A percentile compares a stretch with the other conserved stretches of the same genome.
Evolutionary conservation across 495 filamentous ascomycete genomes (phyloP).

Genomic region (Clohesyomyces aquaticus): DNA sequence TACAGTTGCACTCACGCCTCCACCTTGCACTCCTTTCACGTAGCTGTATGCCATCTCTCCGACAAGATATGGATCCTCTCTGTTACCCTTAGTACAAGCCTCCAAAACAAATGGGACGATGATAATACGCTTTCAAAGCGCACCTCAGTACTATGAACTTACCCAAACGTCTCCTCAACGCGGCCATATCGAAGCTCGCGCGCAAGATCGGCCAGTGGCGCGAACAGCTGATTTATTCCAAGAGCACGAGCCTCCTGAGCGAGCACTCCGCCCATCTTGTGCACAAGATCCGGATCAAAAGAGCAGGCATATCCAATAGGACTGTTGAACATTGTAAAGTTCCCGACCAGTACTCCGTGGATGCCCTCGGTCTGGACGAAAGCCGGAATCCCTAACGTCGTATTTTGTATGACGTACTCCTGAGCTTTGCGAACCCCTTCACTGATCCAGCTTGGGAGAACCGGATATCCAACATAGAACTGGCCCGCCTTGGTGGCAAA

Average conservation of each 20-base stretch:
- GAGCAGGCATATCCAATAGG: slow-evolving; percentile 71
- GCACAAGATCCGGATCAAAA: slow-evolving; percentile 59
- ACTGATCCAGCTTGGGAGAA: slow-evolving; percentile 64
- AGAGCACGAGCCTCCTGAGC: slow-evolving; percentile 64
- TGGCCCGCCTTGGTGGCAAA: slow-evolving; percentile 65
- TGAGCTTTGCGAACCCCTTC: slow-evolving; percentile 63
- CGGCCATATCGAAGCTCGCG: slow-evolving; percentile 70
- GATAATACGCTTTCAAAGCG: too few relatives aligned
- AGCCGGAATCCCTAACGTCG: slow-evolving; percentile 59
- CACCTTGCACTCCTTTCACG: slow-evolving; percentile 63
- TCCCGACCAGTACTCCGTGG: slow-evolving; percentile 69
- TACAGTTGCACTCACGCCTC: slow-evolving; percentile 66
- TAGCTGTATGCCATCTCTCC: slow-evolving; percentile 65
- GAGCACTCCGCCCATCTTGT: slow-evolving; percentile 65
- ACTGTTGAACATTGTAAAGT: slow-evolving; percentile 76
- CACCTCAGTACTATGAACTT: too few relatives aligned
- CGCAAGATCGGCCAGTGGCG: slow-evolving; percentile 67
- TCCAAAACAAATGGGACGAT: too few relatives aligned
- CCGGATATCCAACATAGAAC: slow-evolving; percentile 71
- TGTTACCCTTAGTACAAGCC: too few relatives aligned
- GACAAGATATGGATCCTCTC: slow-evolving; percentile 66
- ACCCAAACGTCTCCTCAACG: slow-evolving; percentile 69
- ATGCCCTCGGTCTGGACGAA: slow-evolving; percentile 71
- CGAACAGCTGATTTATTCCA: slow-evolving; percentile 71
- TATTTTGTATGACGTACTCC: slow-evolving; percentile 64